Conservation (phyloP, 352 stramenopile species). For the Globisporangium irregulare region DNA sequence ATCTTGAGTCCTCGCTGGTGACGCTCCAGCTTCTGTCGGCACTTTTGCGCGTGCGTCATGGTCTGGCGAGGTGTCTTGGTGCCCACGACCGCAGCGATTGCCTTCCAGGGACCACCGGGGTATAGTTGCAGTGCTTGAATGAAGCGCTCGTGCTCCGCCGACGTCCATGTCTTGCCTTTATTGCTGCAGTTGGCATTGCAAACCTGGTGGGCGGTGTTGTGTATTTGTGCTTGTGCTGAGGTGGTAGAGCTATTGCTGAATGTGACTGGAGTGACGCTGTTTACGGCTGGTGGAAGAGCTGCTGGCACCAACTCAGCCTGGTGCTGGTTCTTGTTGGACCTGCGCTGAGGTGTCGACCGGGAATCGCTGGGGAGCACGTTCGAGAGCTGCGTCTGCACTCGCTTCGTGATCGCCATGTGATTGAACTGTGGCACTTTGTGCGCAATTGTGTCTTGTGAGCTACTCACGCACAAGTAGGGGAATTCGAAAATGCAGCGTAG, state of each 20-base stretch:
- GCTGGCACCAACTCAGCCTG: neutral
- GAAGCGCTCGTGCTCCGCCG: conserved; percentile 32
- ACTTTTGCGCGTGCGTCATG: conserved; percentile 81
- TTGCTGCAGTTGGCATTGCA: conserved; percentile 10
- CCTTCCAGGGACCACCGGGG: conserved; percentile 35
- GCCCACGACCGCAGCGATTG: conserved; percentile 28
- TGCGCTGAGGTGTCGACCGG: neutral
- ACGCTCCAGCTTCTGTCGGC: conserved; percentile 72
- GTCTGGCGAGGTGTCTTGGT: conserved; percentile 36
- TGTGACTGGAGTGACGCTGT: neutral
- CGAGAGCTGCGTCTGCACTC: conserved; percentile 21
- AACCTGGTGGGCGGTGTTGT: neutral
- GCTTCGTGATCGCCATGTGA: conserved; percentile 24
- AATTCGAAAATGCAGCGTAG: conserved; percentile 5
- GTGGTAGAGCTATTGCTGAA: neutral
- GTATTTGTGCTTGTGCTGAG: neutral
- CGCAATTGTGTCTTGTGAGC: neutral
- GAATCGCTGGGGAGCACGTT: conserved; percentile 1
- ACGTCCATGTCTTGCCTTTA: conserved; percentile 30
- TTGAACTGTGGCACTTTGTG: neutral
- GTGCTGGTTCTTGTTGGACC: neutral
- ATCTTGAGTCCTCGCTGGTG: conserved; percentile 33
- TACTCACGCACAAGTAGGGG: neutral
- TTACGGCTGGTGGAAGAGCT: neutral
- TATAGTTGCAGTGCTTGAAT: conserved; percentile 28